Base-by-base conservation (phyloP, 768 basidiomycete species). In the Kwoniella pini region DNA sequence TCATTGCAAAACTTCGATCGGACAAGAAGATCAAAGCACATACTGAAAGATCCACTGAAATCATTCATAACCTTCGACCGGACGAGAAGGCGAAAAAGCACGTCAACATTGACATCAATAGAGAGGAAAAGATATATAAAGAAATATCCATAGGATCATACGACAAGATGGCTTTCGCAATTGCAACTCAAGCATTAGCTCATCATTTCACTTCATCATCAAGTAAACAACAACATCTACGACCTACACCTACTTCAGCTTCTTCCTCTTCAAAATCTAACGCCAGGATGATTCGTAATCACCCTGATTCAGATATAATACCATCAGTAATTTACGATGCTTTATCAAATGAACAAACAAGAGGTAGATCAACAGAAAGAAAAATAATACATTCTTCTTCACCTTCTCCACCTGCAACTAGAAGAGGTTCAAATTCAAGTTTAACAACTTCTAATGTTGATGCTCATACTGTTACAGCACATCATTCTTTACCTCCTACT, bases 401-500 rank as follows among this genome's bases (percentile, higher is more conserved):
- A 24, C 55, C 55, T n/a, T 57, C 55, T 21, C 55, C 55, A 19
- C 55, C 55, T 10, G 44, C 44, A 15, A 28, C 33, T 12, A 44
- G 55, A 36, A 30, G 45, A 15, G 44, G 9, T 1, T 44, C 54
- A 13, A 30, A 7, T 28, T 13, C 54, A 15, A 22, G 7, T 30
- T 21, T 30, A 2, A 38, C 9, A 10, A 21, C 11, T 28, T 27
- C 39, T 44, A 31, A 17, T 2, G 55, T 64, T 7, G 40, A 55
- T 28, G 26, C 57, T 11, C 44, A 54, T 39, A 44, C 49, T 2
- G 60, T 69, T 43, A 30, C 62, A 30, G 26, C 63, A 12, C 70
- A 71, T 56, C 70, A 74, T 49, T 64, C 67, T 33, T 60, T 74
- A 6, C 72, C 72, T 5, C 27, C 49, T 3, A 30, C 60, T 0